phyloP scores from a whole-genome alignment of 208 protist genomes.

The Trypanosoma theileri region DNA sequence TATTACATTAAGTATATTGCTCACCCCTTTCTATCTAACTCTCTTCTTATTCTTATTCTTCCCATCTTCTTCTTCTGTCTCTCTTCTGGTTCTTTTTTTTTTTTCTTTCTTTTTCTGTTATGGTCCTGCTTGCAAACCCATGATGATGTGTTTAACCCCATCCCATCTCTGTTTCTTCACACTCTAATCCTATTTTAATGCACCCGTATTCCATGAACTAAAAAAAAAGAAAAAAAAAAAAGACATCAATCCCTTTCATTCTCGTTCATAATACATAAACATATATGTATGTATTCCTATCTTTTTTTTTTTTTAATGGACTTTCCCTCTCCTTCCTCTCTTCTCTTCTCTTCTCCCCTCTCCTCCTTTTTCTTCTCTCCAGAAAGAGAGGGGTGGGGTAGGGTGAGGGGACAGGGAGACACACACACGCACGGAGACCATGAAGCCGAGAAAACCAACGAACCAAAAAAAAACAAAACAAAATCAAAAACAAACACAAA shows the following conservation, averaged over 20 bases:
- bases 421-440: background rate
- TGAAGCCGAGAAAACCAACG: background rate
- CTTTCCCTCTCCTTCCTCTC: background rate
- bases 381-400: background rate
- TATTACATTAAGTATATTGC: too few species aligned
- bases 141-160: too few species aligned
- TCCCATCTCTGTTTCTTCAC: too few species aligned
- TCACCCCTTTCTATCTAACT: too few species aligned
- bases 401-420: background rate
- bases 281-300: slow-evolving; percentile 17
- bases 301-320: background rate
- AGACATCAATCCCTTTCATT: background rate
- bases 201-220: background rate
- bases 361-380: background rate
- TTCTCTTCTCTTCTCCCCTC: background rate
- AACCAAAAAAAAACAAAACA: background rate
- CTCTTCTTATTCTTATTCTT: too few species aligned
- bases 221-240: slow-evolving; percentile 10
- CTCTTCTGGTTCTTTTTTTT: background rate
- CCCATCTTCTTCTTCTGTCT: too few species aligned
- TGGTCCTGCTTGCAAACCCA: too few species aligned
- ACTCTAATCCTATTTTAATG: background rate
- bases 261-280: slow-evolving; percentile 2
- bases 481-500: too few species aligned
- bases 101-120: background rate